Percentiles rank a stretch among this genome's conserved stretches.
Evolutionary conservation across 179 eudicot species (phyloP).

Genomic region (Actinidia arguta): DNA sequence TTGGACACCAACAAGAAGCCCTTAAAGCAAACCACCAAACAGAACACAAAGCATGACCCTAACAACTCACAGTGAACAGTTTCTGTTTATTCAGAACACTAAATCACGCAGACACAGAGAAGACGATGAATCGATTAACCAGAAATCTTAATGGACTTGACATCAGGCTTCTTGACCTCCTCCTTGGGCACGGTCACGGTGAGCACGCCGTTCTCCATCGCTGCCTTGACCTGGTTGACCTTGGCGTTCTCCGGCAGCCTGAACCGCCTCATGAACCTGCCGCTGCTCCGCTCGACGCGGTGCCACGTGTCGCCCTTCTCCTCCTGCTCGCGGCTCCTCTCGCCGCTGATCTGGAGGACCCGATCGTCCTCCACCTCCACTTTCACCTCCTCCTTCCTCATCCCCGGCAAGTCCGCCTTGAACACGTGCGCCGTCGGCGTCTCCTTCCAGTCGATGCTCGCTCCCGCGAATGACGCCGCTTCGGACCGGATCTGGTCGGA

Average conservation of each 20-base stretch:
- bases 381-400: slow-evolving; percentile 27
- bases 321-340: slow-evolving; percentile 25
- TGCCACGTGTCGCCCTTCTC: slow-evolving; percentile 50
- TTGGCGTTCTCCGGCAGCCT: slow-evolving; percentile 49
- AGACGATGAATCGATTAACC: not conserved
- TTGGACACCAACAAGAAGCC: not conserved
- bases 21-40: not conserved
- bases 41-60: not conserved
- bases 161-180: slow-evolving; percentile 40
- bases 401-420: slow-evolving; percentile 46
- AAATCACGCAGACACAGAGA: not conserved
- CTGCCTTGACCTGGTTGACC: slow-evolving; percentile 41
- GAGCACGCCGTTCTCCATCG: slow-evolving; percentile 47
- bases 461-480: slow-evolving; percentile 34
- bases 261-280: slow-evolving; percentile 39
- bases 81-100: too few relatives aligned
- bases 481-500: slow-evolving; percentile 17
- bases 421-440: slow-evolving; percentile 55
- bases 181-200: slow-evolving; percentile 49
- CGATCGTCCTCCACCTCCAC: slow-evolving; percentile 20
- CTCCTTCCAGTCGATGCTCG: slow-evolving; percentile 59
- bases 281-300: slow-evolving; percentile 45
- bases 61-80: not conserved
- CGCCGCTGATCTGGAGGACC: slow-evolving; percentile 19
- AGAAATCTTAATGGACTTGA: slow-evolving; percentile 25